These are phyloP conservation scores for Cercospora beticola DNA, from an alignment of 2,329 filamentous ascomycete species.

Conservation along the genomic window DNA sequence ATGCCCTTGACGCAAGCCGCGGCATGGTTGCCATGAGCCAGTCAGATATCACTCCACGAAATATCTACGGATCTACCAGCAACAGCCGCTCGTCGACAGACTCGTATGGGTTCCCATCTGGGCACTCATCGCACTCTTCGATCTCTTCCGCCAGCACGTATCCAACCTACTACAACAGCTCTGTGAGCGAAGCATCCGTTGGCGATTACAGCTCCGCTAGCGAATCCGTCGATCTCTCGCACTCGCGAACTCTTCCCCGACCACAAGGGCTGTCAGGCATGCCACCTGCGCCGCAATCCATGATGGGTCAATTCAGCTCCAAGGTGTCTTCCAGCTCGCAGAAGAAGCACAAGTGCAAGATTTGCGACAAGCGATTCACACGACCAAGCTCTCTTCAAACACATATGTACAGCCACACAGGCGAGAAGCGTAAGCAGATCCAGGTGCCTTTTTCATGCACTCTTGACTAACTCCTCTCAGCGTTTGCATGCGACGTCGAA, in stretches of 20 bases:
- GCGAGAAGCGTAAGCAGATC: conserved; percentile 83
- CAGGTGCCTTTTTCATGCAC: background rate
- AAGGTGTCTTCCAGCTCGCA: conserved; percentile 94
- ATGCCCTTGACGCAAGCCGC: conserved; percentile 87
- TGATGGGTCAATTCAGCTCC: conserved; percentile 99
- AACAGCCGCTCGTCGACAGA: conserved; percentile 67
- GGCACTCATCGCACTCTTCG: conserved; percentile 82
- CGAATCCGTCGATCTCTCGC: conserved; percentile 75
- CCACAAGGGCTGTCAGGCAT: conserved; percentile 66
- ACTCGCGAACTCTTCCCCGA: conserved; percentile 78
- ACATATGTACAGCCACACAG: conserved; percentile 98
- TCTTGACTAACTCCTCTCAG: conserved; percentile 49
- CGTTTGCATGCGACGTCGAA: conserved; percentile 90
- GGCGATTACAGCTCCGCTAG: conserved; percentile 94
- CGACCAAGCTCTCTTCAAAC: conserved; percentile 91
- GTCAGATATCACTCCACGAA: conserved; percentile 75
- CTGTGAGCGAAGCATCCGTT: conserved; percentile 74
- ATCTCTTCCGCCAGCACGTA: conserved; percentile 82
- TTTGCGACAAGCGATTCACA: conserved; percentile 97
- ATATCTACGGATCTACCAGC: conserved; percentile 70
- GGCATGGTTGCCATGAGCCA: conserved; percentile 96
- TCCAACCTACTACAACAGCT: conserved; percentile 78
- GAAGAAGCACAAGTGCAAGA: conserved; percentile 99
- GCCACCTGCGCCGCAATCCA: conserved; percentile 85
- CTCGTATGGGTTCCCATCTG: conserved; percentile 86